A percentile compares a stretch with the other conserved stretches of the same genome.
phyloP scores from a whole-genome alignment of 2,329 filamentous ascomycete species.

The Mycosphaerella sp. region DNA sequence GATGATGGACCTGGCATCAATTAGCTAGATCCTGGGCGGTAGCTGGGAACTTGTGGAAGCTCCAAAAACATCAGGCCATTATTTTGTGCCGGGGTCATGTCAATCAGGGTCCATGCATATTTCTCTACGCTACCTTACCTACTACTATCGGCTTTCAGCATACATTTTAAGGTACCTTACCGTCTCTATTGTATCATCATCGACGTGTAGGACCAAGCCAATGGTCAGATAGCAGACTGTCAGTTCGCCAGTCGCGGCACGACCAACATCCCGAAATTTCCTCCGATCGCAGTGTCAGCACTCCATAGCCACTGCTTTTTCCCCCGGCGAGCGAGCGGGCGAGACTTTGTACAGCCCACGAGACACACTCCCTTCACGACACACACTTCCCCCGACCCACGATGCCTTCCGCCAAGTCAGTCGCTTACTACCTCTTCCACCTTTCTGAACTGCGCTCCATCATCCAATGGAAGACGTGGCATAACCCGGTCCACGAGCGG shows the following conservation, averaged over 20 bases:
- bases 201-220: neutral
- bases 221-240: neutral
- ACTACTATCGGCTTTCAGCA: too few relatives aligned
- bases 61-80: too few relatives aligned
- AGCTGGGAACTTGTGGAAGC: too few relatives aligned
- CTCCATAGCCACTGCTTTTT: too few relatives aligned
- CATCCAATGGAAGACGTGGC: slow-evolving; percentile 69
- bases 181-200: neutral
- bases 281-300: neutral
- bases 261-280: neutral
- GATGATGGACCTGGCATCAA: too few relatives aligned
- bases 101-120: too few relatives aligned
- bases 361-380: neutral
- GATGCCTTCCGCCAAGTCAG: slow-evolving; percentile 31
- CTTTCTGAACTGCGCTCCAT: slow-evolving; percentile 34
- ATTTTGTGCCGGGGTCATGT: too few relatives aligned
- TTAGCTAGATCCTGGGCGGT: too few relatives aligned
- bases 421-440: slow-evolving; percentile 35
- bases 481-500: slow-evolving; percentile 84
- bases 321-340: too few relatives aligned
- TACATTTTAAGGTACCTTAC: neutral
- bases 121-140: too few relatives aligned
- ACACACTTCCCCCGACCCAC: slow-evolving; percentile 6
- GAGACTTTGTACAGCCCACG: neutral
- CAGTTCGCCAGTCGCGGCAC: neutral